Percentiles rank a stretch among this genome's conserved stretches.
These are phyloP conservation scores for Globisporangium middletonii DNA, from an alignment of 352 stramenopile species.

Conservation along the genomic window DNA sequence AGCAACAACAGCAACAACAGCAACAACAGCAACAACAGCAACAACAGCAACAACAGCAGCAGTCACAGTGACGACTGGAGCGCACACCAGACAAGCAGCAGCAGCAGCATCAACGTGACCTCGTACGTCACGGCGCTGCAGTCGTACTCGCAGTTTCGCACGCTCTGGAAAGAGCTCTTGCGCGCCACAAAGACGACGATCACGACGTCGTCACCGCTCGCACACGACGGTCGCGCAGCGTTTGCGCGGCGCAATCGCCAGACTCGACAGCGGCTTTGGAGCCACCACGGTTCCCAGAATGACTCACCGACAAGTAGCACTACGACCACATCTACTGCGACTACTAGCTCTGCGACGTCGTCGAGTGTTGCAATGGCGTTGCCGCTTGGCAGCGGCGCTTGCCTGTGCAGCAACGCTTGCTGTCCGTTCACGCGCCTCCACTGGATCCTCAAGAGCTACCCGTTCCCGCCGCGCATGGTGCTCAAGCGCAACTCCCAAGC, in stretches of 20 bases:
- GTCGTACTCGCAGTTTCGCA: slow-evolving; percentile 59
- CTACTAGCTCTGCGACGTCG: not conserved
- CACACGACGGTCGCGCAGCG: slow-evolving; percentile 5
- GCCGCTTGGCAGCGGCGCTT: slow-evolving; percentile 10
- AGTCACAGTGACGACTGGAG: slow-evolving; percentile 15
- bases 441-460: slow-evolving; percentile 38
- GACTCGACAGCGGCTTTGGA: slow-evolving; percentile 9
- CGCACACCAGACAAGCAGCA: not conserved
- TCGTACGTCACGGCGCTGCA: slow-evolving; percentile 24
- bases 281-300: not conserved
- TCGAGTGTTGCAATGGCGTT: slow-evolving; percentile 5
- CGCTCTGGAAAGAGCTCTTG: slow-evolving; percentile 45
- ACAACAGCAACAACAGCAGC: slow-evolving; percentile 10
- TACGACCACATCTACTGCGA: not conserved
- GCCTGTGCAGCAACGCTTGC: slow-evolving; percentile 38
- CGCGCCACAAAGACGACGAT: slow-evolving; percentile 27
- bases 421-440: slow-evolving; percentile 50
- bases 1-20: slow-evolving; percentile 3
- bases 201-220: slow-evolving; percentile 10
- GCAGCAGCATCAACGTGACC: not conserved
- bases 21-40: slow-evolving; percentile 22
- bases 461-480: slow-evolving; percentile 48
- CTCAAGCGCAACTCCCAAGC: slow-evolving; percentile 32
- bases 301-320: not conserved
- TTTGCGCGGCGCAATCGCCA: slow-evolving; percentile 12